Base-by-base conservation (phyloP, 1,284 basidiomycete genomes). In the Earliella scabrosa region DNA sequence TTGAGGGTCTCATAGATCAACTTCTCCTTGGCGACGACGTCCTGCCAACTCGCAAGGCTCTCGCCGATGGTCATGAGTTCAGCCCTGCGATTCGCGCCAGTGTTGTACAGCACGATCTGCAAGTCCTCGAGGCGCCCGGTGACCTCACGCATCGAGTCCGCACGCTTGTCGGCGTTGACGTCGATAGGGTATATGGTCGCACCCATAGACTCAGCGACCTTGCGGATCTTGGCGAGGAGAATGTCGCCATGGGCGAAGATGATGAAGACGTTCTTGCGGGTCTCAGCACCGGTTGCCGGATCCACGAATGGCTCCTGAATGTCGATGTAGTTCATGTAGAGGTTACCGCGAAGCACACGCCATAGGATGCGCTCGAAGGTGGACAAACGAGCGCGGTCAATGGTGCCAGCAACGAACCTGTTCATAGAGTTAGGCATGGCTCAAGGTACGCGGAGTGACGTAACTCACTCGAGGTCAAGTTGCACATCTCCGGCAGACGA, bases 301-400 rank as follows among this genome's bases (percentile, higher is more conserved):
- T 98, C 92, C 56, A 95, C 82, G 69, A 99, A 98, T 1, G 95
- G 92, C 67, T 97, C 92, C 40, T 86, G 84, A 67, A 99, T 99
- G 75, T 99, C 96, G 45, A 88, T 93, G 75, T 98, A 95, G 78
- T 99, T 99, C 96, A 99, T 98, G 81, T 98, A 99, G 29, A 99
- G 80, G 73, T 99, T 99, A 52, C 97, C 97, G 60, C 97, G 90
- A 26, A 99, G 83, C 26, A 99, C 94, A 66, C 97, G 93, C 97
- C 97, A 99, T 53, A 99, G 85, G 21, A 99, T 94, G 34, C 97
- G 91, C 75, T 99, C 97, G 55, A 99, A 98, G 10, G 94, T 97
- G 2, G 93, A 86, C 72, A 98, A 85, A 58, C 95, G 90, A 18
- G 88, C 79, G 54, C 97, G 93, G 67, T 99, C 97, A 66, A 99